These are phyloP conservation scores for Ligustrum vulgare DNA, from an alignment of 257 asterid genomes.

Conservation along the genomic window DNA sequence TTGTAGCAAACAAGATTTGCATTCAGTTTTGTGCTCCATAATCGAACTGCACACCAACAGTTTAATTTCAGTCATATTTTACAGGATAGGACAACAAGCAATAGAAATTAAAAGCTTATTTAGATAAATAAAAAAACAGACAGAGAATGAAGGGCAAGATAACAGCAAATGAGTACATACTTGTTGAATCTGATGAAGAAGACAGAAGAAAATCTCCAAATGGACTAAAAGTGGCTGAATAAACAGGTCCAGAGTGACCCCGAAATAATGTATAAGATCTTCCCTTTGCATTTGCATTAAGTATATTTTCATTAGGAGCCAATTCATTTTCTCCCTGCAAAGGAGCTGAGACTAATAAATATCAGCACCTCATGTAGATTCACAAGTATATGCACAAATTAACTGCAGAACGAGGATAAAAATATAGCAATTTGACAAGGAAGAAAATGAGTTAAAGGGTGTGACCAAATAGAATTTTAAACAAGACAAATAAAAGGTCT, in stretches of 20 bases:
- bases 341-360: constrained; percentile 56
- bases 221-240: constrained; percentile 89
- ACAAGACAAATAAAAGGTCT: background rate
- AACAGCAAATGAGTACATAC: constrained; percentile 39
- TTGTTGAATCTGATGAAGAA: constrained; percentile 93
- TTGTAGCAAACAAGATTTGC: constrained; percentile 99
- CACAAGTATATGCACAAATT: background rate
- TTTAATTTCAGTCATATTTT: background rate
- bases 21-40: constrained; percentile 89
- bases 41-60: constrained; percentile 58
- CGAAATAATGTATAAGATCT: constrained; percentile 72
- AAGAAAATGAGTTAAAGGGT: background rate
- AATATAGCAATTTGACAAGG: background rate
- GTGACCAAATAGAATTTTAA: background rate
- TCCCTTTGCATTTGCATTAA: constrained; percentile 51
- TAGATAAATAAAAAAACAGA: background rate
- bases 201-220: constrained; percentile 89
- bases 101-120: constrained; percentile 13
- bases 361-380: constrained; percentile 27
- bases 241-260: constrained; percentile 95
- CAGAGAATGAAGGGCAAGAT: constrained; percentile 11
- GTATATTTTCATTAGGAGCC: constrained; percentile 45
- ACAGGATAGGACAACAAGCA: background rate
- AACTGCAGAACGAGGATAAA: background rate
- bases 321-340: constrained; percentile 66